Percentiles rank a stretch among this genome's conserved stretches.
phyloP scores from a whole-genome alignment of 2,329 filamentous ascomycete species.

The Aspergillus unguis region DNA sequence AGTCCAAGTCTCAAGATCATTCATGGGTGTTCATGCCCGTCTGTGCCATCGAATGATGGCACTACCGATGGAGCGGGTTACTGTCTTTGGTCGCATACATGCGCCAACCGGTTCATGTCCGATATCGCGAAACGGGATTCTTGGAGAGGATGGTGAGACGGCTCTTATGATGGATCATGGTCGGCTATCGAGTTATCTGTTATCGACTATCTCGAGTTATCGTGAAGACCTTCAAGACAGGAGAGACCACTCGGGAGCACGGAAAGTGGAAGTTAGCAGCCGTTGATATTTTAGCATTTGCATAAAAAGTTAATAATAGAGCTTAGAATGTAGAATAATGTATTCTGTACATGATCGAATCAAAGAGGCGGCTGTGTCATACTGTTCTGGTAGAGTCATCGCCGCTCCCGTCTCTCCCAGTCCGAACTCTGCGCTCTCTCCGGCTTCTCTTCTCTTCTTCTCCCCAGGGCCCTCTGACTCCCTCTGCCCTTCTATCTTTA shows the following conservation, averaged over 20 bases:
- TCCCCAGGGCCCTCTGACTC: conserved; percentile 11
- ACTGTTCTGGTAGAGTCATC: conserved; percentile 20
- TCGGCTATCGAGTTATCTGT: not conserved
- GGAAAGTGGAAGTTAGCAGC: not conserved
- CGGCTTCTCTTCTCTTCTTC: conserved; percentile 5
- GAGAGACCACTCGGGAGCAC: not conserved
- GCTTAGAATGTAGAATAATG: conserved; percentile 6
- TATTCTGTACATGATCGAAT: not conserved
- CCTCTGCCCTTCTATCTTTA: conserved; percentile 3
- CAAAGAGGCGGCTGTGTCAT: conserved; percentile 13
- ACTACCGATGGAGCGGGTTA: conserved; percentile 4
- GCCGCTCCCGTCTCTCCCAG: conserved; percentile 15
- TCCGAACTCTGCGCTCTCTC: conserved; percentile 3
- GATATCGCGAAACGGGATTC: not conserved
- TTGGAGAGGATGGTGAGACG: no score
- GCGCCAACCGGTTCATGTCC: conserved; percentile 1
- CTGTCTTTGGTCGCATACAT: conserved; percentile 6
- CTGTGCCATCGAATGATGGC: conserved; percentile 3
- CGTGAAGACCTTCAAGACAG: not conserved
- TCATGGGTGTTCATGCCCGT: conserved; percentile 7
- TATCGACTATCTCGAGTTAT: not conserved
- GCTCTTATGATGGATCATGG: no score
- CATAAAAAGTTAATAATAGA: not conserved
- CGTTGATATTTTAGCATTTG: no score
- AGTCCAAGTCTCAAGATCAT: not conserved